Evolutionary conservation across 202 grass and related monocot genomes (phyloP).

Genomic region (Schoenoplectus tabernaemontani): DNA sequence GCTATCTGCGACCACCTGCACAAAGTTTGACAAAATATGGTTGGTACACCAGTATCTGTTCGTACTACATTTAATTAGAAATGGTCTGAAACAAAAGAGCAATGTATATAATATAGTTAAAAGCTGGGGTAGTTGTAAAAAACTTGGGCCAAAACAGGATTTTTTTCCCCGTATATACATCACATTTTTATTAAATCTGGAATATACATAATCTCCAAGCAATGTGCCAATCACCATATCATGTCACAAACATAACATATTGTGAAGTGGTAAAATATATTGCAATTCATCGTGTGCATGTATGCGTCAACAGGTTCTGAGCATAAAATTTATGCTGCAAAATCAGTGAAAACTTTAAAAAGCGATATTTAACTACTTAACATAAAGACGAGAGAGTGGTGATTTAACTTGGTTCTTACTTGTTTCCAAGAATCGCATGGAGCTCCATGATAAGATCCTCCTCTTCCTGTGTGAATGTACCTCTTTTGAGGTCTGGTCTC

Average conservation of each 20-base stretch:
- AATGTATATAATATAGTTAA: too few species aligned
- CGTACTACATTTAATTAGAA: background rate
- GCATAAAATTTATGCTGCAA: background rate
- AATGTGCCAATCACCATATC: background rate
- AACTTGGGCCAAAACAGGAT: background rate
- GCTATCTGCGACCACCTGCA: slow-evolving; percentile 24
- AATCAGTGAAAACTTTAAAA: background rate
- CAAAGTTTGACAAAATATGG: background rate
- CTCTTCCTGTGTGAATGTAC: slow-evolving; percentile 79
- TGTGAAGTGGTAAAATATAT: background rate
- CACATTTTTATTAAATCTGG: background rate
- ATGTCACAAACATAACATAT: background rate
- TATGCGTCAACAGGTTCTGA: background rate
- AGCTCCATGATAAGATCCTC: slow-evolving; percentile 69
- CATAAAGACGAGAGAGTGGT: background rate
- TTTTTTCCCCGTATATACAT: background rate
- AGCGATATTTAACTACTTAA: background rate
- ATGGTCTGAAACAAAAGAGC: background rate
- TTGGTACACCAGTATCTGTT: background rate
- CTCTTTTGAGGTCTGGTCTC: slow-evolving; percentile 77
- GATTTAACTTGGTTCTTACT: slow-evolving; percentile 24
- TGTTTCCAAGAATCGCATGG: slow-evolving; percentile 75
- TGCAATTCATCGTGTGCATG: background rate
- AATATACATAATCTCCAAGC: background rate
- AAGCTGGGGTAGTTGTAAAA: background rate